Evolutionary conservation across 768 basidiomycete species (phyloP), one percentile per base, ranked within the genome.

Genomic region (Chlorophyllum brunneum): DNA sequence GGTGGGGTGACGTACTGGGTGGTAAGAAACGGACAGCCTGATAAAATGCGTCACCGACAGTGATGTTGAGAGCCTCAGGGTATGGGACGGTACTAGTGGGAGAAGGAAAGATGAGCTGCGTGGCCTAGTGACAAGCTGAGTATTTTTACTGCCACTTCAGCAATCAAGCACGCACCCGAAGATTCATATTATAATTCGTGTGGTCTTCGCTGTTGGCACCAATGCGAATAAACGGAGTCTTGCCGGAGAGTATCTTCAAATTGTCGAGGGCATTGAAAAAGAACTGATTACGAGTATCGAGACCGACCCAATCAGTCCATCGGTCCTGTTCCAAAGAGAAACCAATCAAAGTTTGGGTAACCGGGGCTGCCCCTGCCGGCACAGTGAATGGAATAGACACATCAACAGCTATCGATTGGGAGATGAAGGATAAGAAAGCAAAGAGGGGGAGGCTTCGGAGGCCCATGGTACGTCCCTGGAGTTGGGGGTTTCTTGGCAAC

Each of bases 311-410:
- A 55, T 86, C 85, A 8, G 72, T 69, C 84, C 84, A 87, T 27
- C 81, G 70, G 57, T 88, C 85, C 63, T 84, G 79, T 59, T 86
- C 86, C 48, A 87, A 77, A 26, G 85, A 87, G 57, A 86, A 77
- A 0, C 82, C 83, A 23, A 86, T 57, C 10, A 85, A 65, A 9
- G 77, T 77, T 5, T 73, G 71, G 6, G 69, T 65, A 1, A 85
- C 64, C 1, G 53, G 51, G 7, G 67, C 61, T 3, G 79, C 70
- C 36, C 42, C 56, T 3, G 59, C 50, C 1, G 77, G 76, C 16
- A 71, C 59, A 8, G 57, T 50, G 33, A 74, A 55, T 7, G 78
- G 70, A 18, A 85, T 59, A 1, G 23, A 68, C 54, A 8, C 56
- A 56, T 1, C 22, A 24, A 26, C 4, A 24, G 23, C 26, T 5